Evolutionary conservation across 306 rosid species (phyloP), one percentile per base, ranked within the genome.

Genomic region (Abrus pulchellus): DNA sequence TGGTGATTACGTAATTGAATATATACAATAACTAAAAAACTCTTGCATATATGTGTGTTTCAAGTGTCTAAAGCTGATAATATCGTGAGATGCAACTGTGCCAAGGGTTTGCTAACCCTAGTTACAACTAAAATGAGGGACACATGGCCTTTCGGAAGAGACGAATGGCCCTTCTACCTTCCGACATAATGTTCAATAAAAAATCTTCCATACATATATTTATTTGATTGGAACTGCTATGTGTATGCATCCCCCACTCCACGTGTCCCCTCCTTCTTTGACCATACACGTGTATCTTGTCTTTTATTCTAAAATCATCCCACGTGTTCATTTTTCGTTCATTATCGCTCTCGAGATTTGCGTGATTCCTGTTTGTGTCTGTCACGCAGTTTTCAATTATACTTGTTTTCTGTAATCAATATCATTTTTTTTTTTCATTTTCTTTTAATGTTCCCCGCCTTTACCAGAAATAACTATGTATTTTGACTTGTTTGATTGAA

Each of bases 281-380:
- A 60, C 89, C 91, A 81, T 76, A 81, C 85, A 80, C 91, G 85
- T 80, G 78, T 77, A 48, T 44, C 74, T 3, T 0, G 50, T 79
- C 38, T 41, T 78, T 76, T 72, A 65, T 87, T 44, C 36, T 2
- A 5, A 12, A 12, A 7, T 48, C 45, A 14, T 54, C 41, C 32
- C 83, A 79, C 50, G 43, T 79, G 32, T 10, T 11, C 30, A 32
- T 0, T 11, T 54, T 3, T 10, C 63, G 1, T 66, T 28, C 45
- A 28, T 20, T 49, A 6, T 38, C 11, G 3, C 27, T 49, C 87
- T 84, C 84, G 81, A 78, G 89, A 84, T 86, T 55, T 65, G 50
- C 69, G 82, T 82, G 86, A 68, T 69, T 64, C 73, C 1, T 43
- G 9, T 49, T 14, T 32, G 1, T 10, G 20, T 3, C 29, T 50